Base-by-base conservation (phyloP, 305 asterid genomes). In the Fraxinus paxiana region DNA sequence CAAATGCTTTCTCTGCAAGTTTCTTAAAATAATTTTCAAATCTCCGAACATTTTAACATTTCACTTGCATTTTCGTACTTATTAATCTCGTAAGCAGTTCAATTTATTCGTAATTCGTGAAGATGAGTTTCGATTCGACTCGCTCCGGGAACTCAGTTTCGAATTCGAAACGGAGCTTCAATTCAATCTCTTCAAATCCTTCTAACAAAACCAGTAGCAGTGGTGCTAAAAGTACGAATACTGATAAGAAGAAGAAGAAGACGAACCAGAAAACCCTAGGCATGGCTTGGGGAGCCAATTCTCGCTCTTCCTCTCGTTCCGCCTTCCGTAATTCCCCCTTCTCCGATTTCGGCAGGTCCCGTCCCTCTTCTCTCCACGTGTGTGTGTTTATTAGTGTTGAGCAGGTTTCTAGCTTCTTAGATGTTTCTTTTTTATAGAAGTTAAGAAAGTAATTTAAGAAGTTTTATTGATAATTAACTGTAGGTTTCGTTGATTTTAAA, bases 231-330 rank as follows among this genome's bases (percentile, higher is more conserved):
- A 86, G 46, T 22, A 83, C 84, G 63, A 92, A 82, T 80, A 38
- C 20, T 70, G 75, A 31, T 30, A 92, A 87, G 88, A 92, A 86
- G 92, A 91, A 86, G 92, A 89, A 73, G 86, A 90, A 79, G 82
- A 81, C 84, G 33, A 84, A 88, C 69, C 95, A 90, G 88, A 94
- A 89, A 78, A 89, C 96, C 87, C 94, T 90, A 35, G 97, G 97
- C 61, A 85, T 92, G 96, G 91, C 97, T 78, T 96, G 99, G 98
- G 97, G 98, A 20, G 81, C 97, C 7, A 90, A 88, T 91, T 95
- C 98, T 70, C 91, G 82, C 26, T 87, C 97, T 59, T 85, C 94
- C 20, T 88, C 93, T 76, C 89, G 90, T 63, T 77, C 97, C 37
- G 67, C 88, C 72, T 92, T 83, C 84, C 91, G 91, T 61, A 88